Base-by-base conservation (phyloP, 371 early-diverging fungal genomes). In the Mucor sp. region DNA sequence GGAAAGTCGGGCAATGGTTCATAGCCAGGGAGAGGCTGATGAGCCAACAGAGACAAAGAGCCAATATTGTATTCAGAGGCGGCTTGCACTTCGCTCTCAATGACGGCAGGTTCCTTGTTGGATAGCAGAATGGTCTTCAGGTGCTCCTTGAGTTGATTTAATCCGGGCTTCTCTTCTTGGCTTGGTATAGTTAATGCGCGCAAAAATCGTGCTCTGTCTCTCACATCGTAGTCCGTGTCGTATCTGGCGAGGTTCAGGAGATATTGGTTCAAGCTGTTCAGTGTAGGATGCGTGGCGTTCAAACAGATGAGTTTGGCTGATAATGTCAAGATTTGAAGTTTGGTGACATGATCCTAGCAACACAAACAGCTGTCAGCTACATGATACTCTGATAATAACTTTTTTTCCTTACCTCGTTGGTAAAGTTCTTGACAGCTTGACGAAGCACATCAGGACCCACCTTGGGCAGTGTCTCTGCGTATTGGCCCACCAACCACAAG, bases 161-260 rank as follows among this genome's bases (percentile, higher is more conserved):
- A 65, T 15, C 78, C 82, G 21, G 79, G 75, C 30, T 78, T 78
- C 37, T 78, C 73, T 14, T 80, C 76, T 55, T 60, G 71, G 19
- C 62, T 70, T 12, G 86, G 83, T 62, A 88, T 78, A 15, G 93
- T 87, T 60, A 97, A 75, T 0, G 85, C 90, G 44, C 90, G 87
- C 43, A 97, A 77, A 67, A 94, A 88, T 41, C 99, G 78, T 11
- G 94, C 95, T 19, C 96, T 88, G 69, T 98, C 99, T 35, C 99
- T 87, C 1, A 97, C 91, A 72, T 95, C 95, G 67, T 92, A 96
- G 69, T 89, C 86, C 17, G 85, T 72, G 73, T 98, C 99, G 68
- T 92, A 97, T 33, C 94, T 84, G 0, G 97, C 97, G 63, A 98
- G 78, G 39, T 93, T 87, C 39, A 95, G 85, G 21, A 94, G 74